A percentile compares a stretch with the other conserved stretches of the same genome.
These are phyloP conservation scores for Clarkia xantiana DNA, from an alignment of 345 rosid genomes.

Conservation along the genomic window DNA sequence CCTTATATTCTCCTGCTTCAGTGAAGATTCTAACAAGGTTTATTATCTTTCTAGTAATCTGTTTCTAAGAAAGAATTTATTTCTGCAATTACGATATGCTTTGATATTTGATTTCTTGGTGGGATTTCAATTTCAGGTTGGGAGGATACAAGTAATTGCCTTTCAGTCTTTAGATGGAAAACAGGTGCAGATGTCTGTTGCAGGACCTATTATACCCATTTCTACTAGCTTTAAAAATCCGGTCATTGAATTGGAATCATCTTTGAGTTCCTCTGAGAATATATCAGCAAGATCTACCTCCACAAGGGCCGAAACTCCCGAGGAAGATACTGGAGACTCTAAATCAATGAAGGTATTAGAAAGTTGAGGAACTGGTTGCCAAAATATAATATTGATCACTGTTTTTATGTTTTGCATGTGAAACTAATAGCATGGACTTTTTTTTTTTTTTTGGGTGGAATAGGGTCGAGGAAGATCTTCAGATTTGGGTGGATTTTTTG, in stretches of 20 bases:
- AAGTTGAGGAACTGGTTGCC: not conserved
- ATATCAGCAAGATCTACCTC: constrained; percentile 32
- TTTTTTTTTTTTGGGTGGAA: not conserved
- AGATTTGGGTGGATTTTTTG: constrained; percentile 74
- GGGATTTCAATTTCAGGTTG: constrained; percentile 39
- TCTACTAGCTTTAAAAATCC: constrained; percentile 39
- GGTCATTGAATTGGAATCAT: constrained; percentile 62
- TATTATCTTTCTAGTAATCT: not conserved
- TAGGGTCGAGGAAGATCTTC: constrained; percentile 53
- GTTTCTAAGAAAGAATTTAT: constrained; percentile 1
- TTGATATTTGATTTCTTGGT: not conserved
- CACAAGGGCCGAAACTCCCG: constrained; percentile 26
- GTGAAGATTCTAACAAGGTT: constrained; percentile 86
- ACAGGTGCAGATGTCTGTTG: constrained; percentile 26
- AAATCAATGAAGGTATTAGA: constrained; percentile 39
- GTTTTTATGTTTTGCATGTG: not conserved
- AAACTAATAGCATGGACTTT: not conserved
- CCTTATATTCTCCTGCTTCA: constrained; percentile 85
- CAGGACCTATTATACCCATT: constrained; percentile 22
- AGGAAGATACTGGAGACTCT: constrained; percentile 65
- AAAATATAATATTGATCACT: not conserved
- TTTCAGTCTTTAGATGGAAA: constrained; percentile 94
- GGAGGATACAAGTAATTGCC: constrained; percentile 93
- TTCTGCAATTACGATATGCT: not conserved
- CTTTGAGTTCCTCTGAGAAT: constrained; percentile 53